Evolutionary conservation across 192 early-diverging fungal genomes (phyloP).

Genomic region (Coemansia sp.): DNA sequence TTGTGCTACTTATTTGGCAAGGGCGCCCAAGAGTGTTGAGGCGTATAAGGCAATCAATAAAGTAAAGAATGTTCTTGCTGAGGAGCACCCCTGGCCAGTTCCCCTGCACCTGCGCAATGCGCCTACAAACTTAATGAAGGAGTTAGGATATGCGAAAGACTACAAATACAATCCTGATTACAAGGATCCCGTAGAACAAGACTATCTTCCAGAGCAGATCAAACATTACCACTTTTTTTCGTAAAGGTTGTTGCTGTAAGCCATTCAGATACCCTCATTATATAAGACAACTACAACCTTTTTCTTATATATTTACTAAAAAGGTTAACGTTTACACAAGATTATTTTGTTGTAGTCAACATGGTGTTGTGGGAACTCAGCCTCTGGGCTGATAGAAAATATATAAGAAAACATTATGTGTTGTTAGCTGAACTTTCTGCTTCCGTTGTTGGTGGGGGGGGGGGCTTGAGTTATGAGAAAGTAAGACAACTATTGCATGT

Average conservation of each 20-base stretch:
- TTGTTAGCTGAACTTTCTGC: no score
- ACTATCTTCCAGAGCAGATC: slow-evolving; percentile 73
- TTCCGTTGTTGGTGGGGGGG: no score
- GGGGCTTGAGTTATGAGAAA: no score
- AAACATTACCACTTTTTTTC: slow-evolving; percentile 60
- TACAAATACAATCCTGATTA: slow-evolving; percentile 87
- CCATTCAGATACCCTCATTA: no score
- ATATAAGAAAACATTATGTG: no score
- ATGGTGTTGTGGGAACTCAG: no score
- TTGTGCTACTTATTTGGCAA: slow-evolving; percentile 71
- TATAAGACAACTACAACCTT: no score
- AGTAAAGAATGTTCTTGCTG: slow-evolving; percentile 62
- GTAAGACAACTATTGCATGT: no score
- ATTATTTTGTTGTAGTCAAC: no score
- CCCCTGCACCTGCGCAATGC: slow-evolving; percentile 84
- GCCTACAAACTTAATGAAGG: slow-evolving; percentile 76
- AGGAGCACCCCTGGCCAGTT: slow-evolving; percentile 71
- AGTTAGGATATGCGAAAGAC: slow-evolving; percentile 73
- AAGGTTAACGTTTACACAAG: no score
- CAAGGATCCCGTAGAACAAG: slow-evolving; percentile 70
- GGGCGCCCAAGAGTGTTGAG: slow-evolving; percentile 80
- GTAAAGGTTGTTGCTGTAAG: not conserved
- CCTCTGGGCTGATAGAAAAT: no score
- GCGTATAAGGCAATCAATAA: slow-evolving; percentile 72
- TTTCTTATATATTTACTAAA: no score